Evolutionary conservation across 768 basidiomycete species (phyloP).

Genomic region (Naganishia onofrii): DNA sequence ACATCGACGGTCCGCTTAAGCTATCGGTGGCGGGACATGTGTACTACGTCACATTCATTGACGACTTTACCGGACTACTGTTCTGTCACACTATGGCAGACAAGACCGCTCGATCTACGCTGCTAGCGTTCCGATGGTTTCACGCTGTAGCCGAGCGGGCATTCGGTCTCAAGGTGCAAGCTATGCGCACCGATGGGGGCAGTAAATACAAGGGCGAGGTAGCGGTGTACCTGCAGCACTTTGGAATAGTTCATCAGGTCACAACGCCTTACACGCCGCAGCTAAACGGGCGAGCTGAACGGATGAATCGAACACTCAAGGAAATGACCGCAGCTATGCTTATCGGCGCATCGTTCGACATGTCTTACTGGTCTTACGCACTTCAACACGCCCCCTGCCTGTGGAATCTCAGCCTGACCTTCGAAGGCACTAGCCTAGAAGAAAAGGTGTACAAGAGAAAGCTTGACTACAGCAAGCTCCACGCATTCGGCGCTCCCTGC

Average conservation of each 20-base stretch:
- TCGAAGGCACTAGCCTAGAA: neutral
- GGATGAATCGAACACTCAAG: constrained; percentile 35
- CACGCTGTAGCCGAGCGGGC: neutral
- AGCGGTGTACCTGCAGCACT: neutral
- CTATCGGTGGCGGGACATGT: neutral
- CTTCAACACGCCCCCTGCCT: constrained; percentile 1
- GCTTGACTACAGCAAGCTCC: neutral
- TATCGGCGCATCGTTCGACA: constrained; percentile 3
- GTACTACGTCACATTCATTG: constrained; percentile 31
- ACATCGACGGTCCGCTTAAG: constrained; percentile 30
- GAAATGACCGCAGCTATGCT: constrained; percentile 33
- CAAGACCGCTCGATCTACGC: neutral
- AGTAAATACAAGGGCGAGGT: constrained; percentile 25
- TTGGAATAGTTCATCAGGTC: constrained; percentile 22
- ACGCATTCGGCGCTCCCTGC: neutral
- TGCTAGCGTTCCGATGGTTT: constrained; percentile 5
- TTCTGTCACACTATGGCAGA: neutral
- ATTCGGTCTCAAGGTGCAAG: constrained; percentile 16
- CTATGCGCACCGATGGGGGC: constrained; percentile 34
- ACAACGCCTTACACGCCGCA: constrained; percentile 31
- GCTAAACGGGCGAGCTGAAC: constrained; percentile 31
- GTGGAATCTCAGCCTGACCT: neutral
- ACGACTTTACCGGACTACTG: constrained; percentile 28
- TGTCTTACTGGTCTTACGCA: constrained; percentile 28
- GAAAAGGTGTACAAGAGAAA: constrained; percentile 5